These are phyloP conservation scores for Primulina eburnea DNA, from an alignment of 257 asterid genomes.

Conservation along the genomic window DNA sequence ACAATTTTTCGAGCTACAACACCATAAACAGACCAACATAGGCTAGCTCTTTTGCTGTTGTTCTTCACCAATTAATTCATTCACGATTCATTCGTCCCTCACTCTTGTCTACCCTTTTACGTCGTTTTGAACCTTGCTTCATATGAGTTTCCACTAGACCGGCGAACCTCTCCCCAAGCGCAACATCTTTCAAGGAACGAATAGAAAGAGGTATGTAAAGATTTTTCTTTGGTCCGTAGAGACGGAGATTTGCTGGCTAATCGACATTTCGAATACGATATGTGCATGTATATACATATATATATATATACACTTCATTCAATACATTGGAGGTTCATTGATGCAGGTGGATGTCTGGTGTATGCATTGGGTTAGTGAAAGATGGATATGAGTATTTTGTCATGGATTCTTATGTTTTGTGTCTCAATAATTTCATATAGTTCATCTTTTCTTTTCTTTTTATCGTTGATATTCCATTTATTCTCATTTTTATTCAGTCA, in stretches of 20 bases:
- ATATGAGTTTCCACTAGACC: slow-evolving; percentile 27
- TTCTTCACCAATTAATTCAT: slow-evolving; percentile 59
- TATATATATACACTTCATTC: slow-evolving; percentile 36
- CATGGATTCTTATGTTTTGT: slow-evolving; percentile 38
- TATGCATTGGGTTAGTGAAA: slow-evolving; percentile 42
- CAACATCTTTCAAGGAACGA: slow-evolving; percentile 30
- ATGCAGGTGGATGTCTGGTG: slow-evolving; percentile 35
- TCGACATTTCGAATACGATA: slow-evolving; percentile 36
- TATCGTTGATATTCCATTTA: background rate
- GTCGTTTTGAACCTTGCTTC: slow-evolving; percentile 20
- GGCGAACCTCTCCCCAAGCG: slow-evolving; percentile 22
- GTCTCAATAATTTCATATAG: slow-evolving; percentile 55
- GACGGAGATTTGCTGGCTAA: slow-evolving; percentile 33
- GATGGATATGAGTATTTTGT: slow-evolving; percentile 46
- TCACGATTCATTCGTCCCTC: slow-evolving; percentile 36
- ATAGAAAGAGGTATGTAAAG: slow-evolving; percentile 39
- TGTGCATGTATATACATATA: slow-evolving; percentile 37
- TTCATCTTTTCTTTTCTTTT: background rate
- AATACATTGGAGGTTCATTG: slow-evolving; percentile 26
- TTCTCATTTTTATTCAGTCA: background rate
- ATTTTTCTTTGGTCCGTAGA: slow-evolving; percentile 26
- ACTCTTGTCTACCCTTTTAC: slow-evolving; percentile 20
- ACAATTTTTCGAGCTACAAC: slow-evolving; percentile 23
- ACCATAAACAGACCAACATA: slow-evolving; percentile 48
- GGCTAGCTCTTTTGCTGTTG: slow-evolving; percentile 41